Evolutionary conservation across 805 yeast species (phyloP), one percentile per base, ranked within the genome.

Genomic region (Saccharomycopsis microspora): DNA sequence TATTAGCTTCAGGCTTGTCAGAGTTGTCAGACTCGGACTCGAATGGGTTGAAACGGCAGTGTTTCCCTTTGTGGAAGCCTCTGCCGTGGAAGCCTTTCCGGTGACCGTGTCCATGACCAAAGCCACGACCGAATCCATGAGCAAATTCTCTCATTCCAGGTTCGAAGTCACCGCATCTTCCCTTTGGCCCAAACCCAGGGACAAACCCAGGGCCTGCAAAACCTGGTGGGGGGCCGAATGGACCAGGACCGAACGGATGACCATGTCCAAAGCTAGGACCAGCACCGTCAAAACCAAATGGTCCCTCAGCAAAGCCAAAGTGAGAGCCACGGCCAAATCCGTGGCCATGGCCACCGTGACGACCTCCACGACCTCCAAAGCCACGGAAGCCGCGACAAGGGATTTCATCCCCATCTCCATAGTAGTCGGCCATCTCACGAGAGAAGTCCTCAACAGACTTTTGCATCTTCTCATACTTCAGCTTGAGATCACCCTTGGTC

Each of bases 401-500:
- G 6, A 8, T 33, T 6, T 9, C 29, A 6, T n/a, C 32, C 7
- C 32, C 11, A 11, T 31, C 43, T 9, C 11, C 19, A 6, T 8
- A 9, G 28, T 30, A 29, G 6, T 41, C 36, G 33, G 36, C 27
- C 27, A 30, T 31, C 28, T 44, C 47, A 32, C 19, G 38, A 9
- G 30, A 31, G 28, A 38, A 9, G 27, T 38, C 47, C n/a, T 39
- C 37, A 27, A 30, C 31, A 4, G 42, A 36, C 4, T 31, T 31
- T 36, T 38, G 35, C 29, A 30, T 9, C 10, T 30, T 30, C 7
- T 9, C 19, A 5, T 10, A 5, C n/a, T 39, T 44, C 9, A 10
- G 36, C 19, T 43, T 43, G 34, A 46, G 30, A 29, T 27, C 19
- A 7, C 39, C 43, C 35, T 49, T 49, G 10, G 52, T 49, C 34